Evolutionary conservation across 495 filamentous ascomycete species (phyloP), one percentile per base, ranked within the genome.

Genomic region (Pseudevernia furfuracea): DNA sequence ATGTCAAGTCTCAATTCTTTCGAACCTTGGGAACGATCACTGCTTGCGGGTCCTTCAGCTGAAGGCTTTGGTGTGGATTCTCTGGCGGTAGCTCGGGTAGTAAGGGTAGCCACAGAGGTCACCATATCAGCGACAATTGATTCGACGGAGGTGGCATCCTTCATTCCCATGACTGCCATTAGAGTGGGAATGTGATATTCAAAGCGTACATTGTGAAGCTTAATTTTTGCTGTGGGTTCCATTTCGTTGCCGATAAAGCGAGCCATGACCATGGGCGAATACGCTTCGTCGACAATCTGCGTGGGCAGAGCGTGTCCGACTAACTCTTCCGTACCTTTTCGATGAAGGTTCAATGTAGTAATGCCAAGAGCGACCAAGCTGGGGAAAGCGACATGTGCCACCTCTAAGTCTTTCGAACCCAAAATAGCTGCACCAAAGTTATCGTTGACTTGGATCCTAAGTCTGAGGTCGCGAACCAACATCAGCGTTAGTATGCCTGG

Each of bases 231-330:
- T 17, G 90, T 86, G 0, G 95, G 92, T 62, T 97, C 92, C 76
- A 95, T 89, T 69, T 97, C 95, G 72, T 97, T 92, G 0, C 89
- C 89, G 60, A 99, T 87, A 74, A 94, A 88, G 55, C 95, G 82
- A 66, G 87, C 85, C 86, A 91, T 90, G 36, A 91, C 67, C 72
- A 88, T 84, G 17, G 70, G 70, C 21, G 62, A 28, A 38, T 39
- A 10, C 14, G 41, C 41, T n/a, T 62, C 55, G 21, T 44, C 25
- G 21, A 36, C 62, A 6, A 48, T 48, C 59, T 75, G 62, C 48
- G 62, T 30, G 59, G 66, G 61, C 36, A 83, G 65, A 62, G 82
- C 78, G 63, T 81, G 68, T 52, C 83, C 81, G 8, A 96, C 64
- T 6, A 97, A 78, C 58, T 89, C 84, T 71, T 95, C 91, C 4